Percentiles rank a stretch among this genome's conserved stretches.
phyloP scores from a whole-genome alignment of 192 early-diverging fungal species.

The Umbelopsis vinacea region DNA sequence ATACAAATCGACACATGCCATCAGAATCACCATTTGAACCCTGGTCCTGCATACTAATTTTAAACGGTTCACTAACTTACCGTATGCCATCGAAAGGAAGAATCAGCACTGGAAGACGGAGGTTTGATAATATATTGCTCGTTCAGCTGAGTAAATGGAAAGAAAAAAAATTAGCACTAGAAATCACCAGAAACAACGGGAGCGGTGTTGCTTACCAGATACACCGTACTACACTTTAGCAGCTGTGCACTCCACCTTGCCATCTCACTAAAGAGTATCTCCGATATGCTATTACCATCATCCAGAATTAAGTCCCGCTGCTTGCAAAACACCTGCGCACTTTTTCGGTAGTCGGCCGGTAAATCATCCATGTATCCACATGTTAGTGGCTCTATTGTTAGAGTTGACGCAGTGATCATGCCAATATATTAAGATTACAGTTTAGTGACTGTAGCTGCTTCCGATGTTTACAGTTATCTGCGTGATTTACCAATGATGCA shows the following conservation, averaged over 20 bases:
- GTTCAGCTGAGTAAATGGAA: conserved; percentile 28
- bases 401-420: not conserved
- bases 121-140: conserved; percentile 50
- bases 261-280: conserved; percentile 15
- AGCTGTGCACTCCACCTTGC: conserved; percentile 20
- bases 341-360: conserved; percentile 25
- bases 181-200: not conserved
- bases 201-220: conserved; percentile 20
- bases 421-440: not conserved
- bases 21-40: not conserved
- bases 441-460: not conserved
- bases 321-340: conserved; percentile 22
- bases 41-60: not conserved
- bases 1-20: not conserved
- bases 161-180: not conserved
- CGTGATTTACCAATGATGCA: conserved; percentile 39
- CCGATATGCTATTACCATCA: not conserved
- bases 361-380: conserved; percentile 37
- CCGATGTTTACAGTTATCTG: too few relatives aligned
- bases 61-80: conserved; percentile 17
- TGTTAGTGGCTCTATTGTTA: conserved; percentile 32
- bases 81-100: conserved; percentile 41
- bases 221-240: conserved; percentile 6
- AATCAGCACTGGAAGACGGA: conserved; percentile 21
- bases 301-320: conserved; percentile 29